These are phyloP conservation scores for Elsinoe batatas DNA, from an alignment of 2,329 filamentous ascomycete genomes.

Conservation along the genomic window DNA sequence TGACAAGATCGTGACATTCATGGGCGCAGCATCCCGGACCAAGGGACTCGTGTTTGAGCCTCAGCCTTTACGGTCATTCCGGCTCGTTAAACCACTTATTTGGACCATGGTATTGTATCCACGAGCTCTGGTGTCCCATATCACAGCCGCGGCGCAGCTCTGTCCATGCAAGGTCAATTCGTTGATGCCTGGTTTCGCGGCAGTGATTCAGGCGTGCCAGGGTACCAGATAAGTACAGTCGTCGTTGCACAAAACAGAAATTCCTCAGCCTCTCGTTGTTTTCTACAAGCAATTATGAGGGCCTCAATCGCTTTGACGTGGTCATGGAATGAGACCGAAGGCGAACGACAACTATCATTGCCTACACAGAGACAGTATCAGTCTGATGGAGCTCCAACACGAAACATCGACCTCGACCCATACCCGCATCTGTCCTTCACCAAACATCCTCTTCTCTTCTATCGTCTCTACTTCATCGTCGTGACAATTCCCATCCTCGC, in stretches of 20 bases:
- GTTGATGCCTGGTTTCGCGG: too few species aligned
- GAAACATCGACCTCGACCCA: neutral
- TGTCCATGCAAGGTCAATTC: too few species aligned
- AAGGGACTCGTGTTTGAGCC: too few species aligned
- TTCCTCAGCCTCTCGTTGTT: neutral
- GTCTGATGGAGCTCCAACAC: neutral
- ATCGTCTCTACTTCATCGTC: neutral
- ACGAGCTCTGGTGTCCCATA: too few species aligned
- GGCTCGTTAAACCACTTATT: too few species aligned
- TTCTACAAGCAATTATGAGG: neutral
- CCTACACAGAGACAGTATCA: neutral
- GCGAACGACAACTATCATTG: too few species aligned
- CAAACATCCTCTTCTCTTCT: neutral
- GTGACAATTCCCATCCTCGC: neutral
- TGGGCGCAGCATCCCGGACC: too few species aligned
- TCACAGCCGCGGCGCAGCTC: too few species aligned
- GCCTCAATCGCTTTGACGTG: neutral
- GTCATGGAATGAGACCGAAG: neutral
- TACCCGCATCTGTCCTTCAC: neutral
- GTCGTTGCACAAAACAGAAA: neutral
- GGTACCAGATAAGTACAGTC: neutral
- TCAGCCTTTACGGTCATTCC: too few species aligned
- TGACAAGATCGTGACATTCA: too few species aligned
- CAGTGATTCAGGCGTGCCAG: too few species aligned
- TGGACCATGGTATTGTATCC: too few species aligned